Conservation (phyloP, 768 basidiomycete species). For the Boletus pseudo-olivaceus region DNA sequence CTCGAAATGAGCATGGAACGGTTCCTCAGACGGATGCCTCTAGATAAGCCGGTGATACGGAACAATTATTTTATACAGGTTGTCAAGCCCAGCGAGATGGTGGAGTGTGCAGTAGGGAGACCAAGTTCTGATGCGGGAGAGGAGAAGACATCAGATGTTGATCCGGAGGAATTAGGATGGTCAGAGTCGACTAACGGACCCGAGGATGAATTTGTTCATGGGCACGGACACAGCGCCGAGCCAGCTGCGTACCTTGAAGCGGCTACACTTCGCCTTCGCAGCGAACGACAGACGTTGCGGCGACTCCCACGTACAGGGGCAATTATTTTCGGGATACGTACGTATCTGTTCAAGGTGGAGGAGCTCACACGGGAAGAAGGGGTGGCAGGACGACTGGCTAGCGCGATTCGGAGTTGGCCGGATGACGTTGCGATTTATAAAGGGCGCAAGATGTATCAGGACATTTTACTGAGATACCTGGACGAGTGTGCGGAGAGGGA, state of each 20-base stretch:
- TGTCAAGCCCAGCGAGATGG: conserved; percentile 26
- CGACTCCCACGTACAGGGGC: conserved; percentile 61
- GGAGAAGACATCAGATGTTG: conserved; percentile 28
- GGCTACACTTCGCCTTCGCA: conserved; percentile 50
- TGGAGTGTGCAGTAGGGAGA: not conserved
- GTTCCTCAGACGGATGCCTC: conserved; percentile 63
- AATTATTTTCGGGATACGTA: conserved; percentile 66
- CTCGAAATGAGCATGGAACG: conserved; percentile 62
- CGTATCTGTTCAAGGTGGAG: conserved; percentile 55
- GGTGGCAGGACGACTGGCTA: conserved; percentile 58
- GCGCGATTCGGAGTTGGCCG: conserved; percentile 64
- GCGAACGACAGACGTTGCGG: conserved; percentile 65
- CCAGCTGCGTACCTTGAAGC: conserved; percentile 27
- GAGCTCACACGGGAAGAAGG: conserved; percentile 53
- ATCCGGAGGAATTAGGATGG: conserved; percentile 69
- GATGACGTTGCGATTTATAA: conserved; percentile 45
- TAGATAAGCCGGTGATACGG: conserved; percentile 67
- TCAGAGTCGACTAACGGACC: conserved; percentile 49
- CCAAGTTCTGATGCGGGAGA: too few species aligned
- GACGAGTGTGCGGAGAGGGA: conserved; percentile 19
- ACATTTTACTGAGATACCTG: conserved; percentile 17
- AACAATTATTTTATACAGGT: conserved; percentile 61
- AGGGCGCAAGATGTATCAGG: conserved; percentile 25
- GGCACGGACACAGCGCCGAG: conserved; percentile 25
- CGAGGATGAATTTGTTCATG: conserved; percentile 44